A percentile compares a stretch with the other conserved stretches of the same genome.
Conservation (phyloP, 345 rosid species). For the Eucalyptus camaldulensis region DNA sequence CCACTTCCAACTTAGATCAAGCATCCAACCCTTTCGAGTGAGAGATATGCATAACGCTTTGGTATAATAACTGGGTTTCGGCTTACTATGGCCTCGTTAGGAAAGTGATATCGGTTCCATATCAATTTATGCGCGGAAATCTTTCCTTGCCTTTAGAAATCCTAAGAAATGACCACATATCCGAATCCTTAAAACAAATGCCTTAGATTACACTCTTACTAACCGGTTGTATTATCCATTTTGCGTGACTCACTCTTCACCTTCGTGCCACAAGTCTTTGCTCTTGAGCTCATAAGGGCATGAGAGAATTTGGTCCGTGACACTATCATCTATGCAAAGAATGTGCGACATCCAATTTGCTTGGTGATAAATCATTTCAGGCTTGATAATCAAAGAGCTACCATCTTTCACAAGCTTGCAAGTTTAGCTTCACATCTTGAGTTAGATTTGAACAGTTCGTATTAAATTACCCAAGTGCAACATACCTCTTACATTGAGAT, state of each 20-base stretch:
- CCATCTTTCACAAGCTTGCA: background rate
- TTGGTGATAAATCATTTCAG: too few relatives aligned
- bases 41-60: background rate
- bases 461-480: background rate
- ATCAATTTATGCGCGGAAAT: fast-evolving
- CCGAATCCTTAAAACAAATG: background rate
- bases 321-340: background rate
- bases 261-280: background rate
- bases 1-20: background rate
- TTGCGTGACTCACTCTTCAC: background rate
- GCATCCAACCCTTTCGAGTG: background rate
- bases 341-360: background rate
- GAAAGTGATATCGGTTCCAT: background rate
- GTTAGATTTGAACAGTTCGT: background rate
- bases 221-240: background rate
- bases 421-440: background rate
- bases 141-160: background rate
- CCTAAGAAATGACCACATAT: background rate
- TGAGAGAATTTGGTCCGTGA: background rate
- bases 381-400: background rate
- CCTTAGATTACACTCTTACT: background rate
- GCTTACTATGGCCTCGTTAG: too few relatives aligned
- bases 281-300: background rate
- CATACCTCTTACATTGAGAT: background rate
- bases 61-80: background rate